Base-by-base conservation (phyloP, 371 early-diverging fungal genomes). In the Apophysomyces variabilis region DNA sequence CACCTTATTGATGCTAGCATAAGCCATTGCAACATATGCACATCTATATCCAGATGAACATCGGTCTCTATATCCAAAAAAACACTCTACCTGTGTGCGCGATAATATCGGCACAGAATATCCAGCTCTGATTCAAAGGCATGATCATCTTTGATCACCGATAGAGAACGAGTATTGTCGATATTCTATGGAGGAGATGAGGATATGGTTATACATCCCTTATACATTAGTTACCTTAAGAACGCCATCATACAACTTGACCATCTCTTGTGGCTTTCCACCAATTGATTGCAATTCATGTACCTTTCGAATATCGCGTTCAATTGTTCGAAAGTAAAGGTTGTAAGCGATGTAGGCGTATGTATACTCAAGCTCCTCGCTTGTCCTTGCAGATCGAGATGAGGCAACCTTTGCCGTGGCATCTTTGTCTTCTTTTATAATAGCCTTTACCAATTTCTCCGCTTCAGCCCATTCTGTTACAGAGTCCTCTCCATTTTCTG, bases 371-470 rank as follows among this genome's bases (percentile, higher is more conserved):
- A 92, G 70, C 13, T 87, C 84, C 21, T 83, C 79, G 0, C 90
- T 88, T 18, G 80, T 80, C 62, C 86, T 80, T 38, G 85, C 88
- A 6, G 89, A 88, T 73, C 89, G 89, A 7, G 90, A 90, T 0
- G 92, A 92, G 35, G 85, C 84, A 38, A 91, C 86, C 68, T 90
- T 90, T 21, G 89, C 86, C 1, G 85, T 80, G 0, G 91, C 89
- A 46, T 80, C 78, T 70, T 82, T 82, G 57, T 90, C 87, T 46
- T 91, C 90, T 66, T 86, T 87, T 16, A 92, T 57, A 26, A 86
- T 87, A 56, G 76, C 78, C 64, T 86, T 86, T 39, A 84, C 85
- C 18, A 85, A 50, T 59, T 85, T 86, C 58, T 89, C 86, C 0
- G 90, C 88, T 37, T 88, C 87, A 39, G 85, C 78, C 78, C 81